Evolutionary conservation across 192 early-diverging fungal species (phyloP).

Genomic region (Podila minutissima): DNA sequence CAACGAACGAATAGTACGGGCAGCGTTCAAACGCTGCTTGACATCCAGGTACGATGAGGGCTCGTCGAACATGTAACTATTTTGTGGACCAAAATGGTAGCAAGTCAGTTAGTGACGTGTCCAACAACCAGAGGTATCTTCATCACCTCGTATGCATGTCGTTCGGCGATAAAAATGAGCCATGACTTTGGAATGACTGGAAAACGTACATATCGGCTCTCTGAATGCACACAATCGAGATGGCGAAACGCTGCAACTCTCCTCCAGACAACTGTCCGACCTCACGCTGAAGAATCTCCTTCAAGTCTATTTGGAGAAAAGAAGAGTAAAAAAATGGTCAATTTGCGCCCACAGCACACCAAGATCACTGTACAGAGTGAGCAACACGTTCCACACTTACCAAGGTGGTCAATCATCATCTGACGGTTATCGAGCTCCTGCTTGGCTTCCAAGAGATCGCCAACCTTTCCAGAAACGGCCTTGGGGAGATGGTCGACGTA

Average conservation of each 20-base stretch:
- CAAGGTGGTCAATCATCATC: conserved; percentile 75
- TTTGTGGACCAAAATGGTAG: not conserved
- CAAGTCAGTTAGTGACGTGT: not conserved
- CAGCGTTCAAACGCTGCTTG: conserved; percentile 98
- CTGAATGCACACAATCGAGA: conserved; percentile 85
- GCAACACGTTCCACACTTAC: conserved; percentile 45
- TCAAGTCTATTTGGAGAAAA: conserved; percentile 66
- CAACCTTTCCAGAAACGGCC: conserved; percentile 83
- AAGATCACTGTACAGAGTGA: no score
- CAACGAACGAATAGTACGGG: conserved; percentile 88
- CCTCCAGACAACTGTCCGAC: conserved; percentile 91
- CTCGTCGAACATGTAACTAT: conserved; percentile 98
- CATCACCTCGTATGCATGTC: not conserved
- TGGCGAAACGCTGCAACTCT: conserved; percentile 98
- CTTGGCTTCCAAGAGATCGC: conserved; percentile 76
- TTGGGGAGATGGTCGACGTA: conserved; percentile 93
- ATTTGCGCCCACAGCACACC: not conserved
- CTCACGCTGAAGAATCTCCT: conserved; percentile 86
- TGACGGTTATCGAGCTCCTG: conserved; percentile 77
- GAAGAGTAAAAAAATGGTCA: not conserved
- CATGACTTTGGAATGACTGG: not conserved
- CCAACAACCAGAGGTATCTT: not conserved
- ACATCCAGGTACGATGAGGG: conserved; percentile 98
- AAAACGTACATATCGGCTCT: conserved; percentile 83
- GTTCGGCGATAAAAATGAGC: not conserved